These are phyloP conservation scores for Coprinellus micaceus DNA, from an alignment of 768 basidiomycete species.

Conservation along the genomic window DNA sequence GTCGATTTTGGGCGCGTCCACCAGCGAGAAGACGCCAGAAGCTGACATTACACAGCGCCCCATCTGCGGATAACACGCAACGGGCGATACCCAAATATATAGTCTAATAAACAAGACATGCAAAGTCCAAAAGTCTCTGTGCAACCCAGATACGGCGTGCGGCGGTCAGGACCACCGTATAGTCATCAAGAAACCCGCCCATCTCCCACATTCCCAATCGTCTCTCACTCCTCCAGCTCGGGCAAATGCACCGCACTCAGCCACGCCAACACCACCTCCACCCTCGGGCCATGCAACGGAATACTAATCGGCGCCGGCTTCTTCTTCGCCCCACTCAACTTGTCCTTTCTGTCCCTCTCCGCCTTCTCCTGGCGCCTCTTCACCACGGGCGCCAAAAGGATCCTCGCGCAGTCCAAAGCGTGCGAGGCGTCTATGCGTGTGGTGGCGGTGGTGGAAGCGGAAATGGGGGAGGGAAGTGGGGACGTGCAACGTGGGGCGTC, in stretches of 20 bases:
- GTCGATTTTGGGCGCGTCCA: too few relatives aligned
- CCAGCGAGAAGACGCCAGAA: too few relatives aligned
- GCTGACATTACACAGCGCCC: too few relatives aligned
- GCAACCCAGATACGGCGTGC: too few relatives aligned
- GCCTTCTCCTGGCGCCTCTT: slow-evolving; percentile 59
- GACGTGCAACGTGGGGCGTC: slow-evolving; percentile 13
- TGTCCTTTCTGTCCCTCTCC: slow-evolving; percentile 50
- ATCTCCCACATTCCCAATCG: background rate
- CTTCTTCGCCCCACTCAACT: slow-evolving; percentile 46
- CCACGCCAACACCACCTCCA: slow-evolving; percentile 85
- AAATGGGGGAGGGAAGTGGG: slow-evolving; percentile 6
- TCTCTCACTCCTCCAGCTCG: slow-evolving; percentile 50
- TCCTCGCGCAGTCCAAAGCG: slow-evolving; percentile 64
- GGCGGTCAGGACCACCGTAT: too few relatives aligned
- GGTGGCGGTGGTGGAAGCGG: slow-evolving; percentile 13
- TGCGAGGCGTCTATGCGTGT: slow-evolving; percentile 40
- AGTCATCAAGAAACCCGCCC: too few relatives aligned
- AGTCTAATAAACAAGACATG: too few relatives aligned
- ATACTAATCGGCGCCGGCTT: slow-evolving; percentile 71
- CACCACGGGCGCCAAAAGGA: slow-evolving; percentile 68
- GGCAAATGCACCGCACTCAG: slow-evolving; percentile 76
- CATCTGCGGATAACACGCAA: too few relatives aligned
- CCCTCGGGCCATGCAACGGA: slow-evolving; percentile 80
- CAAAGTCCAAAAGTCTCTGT: too few relatives aligned
- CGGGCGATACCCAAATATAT: too few relatives aligned